Percentiles rank a stretch among this genome's conserved stretches.
These are phyloP conservation scores for Aspergillus sclerotioniger DNA, from an alignment of 495 filamentous ascomycete genomes.

Conservation along the genomic window DNA sequence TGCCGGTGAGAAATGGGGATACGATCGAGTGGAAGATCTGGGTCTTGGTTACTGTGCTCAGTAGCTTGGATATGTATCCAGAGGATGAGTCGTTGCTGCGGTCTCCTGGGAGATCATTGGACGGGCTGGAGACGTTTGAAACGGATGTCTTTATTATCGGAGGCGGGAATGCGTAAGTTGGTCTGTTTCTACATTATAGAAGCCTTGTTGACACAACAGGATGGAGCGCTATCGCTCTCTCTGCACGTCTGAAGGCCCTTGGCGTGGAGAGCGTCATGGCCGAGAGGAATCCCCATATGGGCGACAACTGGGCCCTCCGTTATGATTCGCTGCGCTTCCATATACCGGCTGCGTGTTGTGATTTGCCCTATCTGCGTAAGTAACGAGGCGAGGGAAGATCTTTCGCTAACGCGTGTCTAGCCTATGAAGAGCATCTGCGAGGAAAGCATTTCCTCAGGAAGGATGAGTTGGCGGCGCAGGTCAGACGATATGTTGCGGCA, in stretches of 20 bases:
- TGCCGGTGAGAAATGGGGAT: no score
- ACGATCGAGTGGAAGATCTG: no score
- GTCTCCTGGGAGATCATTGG: not conserved
- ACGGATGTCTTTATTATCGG: conserved; percentile 29
- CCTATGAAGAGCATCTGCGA: conserved; percentile 18
- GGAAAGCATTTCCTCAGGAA: conserved; percentile 35
- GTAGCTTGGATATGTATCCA: no score
- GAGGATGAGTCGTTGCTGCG: not conserved
- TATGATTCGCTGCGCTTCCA: conserved; percentile 38
- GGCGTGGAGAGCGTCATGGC: conserved; percentile 31
- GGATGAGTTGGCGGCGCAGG: conserved; percentile 35
- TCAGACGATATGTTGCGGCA: conserved; percentile 30
- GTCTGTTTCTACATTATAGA: not conserved
- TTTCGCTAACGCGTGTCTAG: conserved; percentile 5
- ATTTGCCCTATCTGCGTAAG: conserved; percentile 23
- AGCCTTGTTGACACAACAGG: not conserved
- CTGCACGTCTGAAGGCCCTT: conserved; percentile 36
- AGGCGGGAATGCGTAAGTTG: conserved; percentile 26
- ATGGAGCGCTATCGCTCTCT: conserved; percentile 24
- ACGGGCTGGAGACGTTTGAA: conserved; percentile 6
- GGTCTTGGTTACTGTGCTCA: no score
- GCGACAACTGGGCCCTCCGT: conserved; percentile 37
- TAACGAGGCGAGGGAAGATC: not conserved
- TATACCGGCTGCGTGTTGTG: conserved; percentile 25
- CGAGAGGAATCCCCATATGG: conserved; percentile 30